A percentile compares a stretch with the other conserved stretches of the same genome.
Evolutionary conservation across 805 yeast genomes (phyloP).

Genomic region (Jamesozyma rosinii): DNA sequence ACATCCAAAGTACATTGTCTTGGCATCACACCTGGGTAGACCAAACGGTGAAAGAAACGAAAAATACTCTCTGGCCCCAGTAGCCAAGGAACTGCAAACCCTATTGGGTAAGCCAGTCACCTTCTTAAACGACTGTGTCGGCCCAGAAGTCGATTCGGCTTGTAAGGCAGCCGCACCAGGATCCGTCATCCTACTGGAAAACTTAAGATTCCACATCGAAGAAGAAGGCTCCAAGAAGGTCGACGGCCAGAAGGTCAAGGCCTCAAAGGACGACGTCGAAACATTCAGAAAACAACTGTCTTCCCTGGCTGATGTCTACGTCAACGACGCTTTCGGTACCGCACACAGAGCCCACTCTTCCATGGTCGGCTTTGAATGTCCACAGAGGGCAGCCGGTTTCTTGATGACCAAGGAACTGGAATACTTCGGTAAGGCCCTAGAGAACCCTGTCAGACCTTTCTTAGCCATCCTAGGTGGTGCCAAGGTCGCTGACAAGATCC

Average conservation of each 20-base stretch:
- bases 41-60: conserved; percentile 86
- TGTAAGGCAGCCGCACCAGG: conserved; percentile 68
- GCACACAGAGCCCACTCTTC: conserved; percentile 99
- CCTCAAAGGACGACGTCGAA: conserved; percentile 71
- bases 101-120: conserved; percentile 64
- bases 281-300: conserved; percentile 84
- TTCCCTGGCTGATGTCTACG: conserved; percentile 88
- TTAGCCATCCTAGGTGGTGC: conserved; percentile 99
- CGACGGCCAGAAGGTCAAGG: conserved; percentile 88
- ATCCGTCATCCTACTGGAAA: conserved; percentile 81
- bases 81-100: conserved; percentile 75
- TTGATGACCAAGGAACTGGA: conserved; percentile 91
- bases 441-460: conserved; percentile 96
- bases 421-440: conserved; percentile 95
- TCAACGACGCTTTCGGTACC: conserved; percentile 97
- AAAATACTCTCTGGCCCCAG: conserved; percentile 88
- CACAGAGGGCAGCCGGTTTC: conserved; percentile 97
- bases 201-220: conserved; percentile 96
- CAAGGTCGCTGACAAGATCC: conserved; percentile 97
- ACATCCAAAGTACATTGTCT: conserved; percentile 78
- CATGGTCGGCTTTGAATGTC: conserved; percentile 92
- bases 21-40: conserved; percentile 97
- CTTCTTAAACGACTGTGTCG: conserved; percentile 86
- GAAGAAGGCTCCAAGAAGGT: conserved; percentile 89
- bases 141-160: conserved; percentile 74